phyloP scores from a whole-genome alignment of 2,329 filamentous ascomycete genomes.

The Fusarium sp. region DNA sequence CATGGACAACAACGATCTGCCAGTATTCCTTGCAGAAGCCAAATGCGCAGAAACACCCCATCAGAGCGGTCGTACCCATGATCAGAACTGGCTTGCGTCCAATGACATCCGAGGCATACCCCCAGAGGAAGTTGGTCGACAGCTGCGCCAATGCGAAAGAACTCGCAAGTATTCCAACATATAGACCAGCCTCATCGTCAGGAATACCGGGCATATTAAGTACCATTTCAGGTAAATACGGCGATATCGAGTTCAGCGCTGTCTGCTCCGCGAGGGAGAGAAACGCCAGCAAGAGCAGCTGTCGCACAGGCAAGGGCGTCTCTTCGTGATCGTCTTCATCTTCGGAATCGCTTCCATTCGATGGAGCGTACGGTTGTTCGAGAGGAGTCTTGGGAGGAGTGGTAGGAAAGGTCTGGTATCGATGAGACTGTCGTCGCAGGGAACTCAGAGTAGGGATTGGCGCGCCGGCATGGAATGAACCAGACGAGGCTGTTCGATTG shows the following conservation, averaged over 20 bases:
- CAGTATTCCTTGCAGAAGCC: conserved; percentile 85
- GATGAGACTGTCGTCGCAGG: conserved; percentile 58
- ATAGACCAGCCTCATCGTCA: conserved; percentile 77
- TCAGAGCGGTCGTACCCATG: conserved; percentile 83
- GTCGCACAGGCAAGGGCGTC: conserved; percentile 82
- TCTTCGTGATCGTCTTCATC: conserved; percentile 58
- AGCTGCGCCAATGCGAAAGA: conserved; percentile 94
- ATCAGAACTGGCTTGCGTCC: conserved; percentile 81
- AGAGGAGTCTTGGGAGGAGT: conserved; percentile 75
- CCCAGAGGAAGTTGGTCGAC: conserved; percentile 79
- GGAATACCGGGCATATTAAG: conserved; percentile 84
- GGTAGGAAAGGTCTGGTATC: conserved; percentile 86
- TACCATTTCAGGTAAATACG: conserved; percentile 94
- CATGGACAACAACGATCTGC: conserved; percentile 87
- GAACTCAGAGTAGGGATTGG: conserved; percentile 55
- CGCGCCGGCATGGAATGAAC: conserved; percentile 64
- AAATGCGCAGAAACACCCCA: conserved; percentile 84
- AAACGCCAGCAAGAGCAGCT: conserved; percentile 85
- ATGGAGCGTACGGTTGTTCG: conserved; percentile 52
- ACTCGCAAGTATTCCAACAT: conserved; percentile 90
- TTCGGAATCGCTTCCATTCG: conserved; percentile 41
- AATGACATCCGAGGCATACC: conserved; percentile 70
- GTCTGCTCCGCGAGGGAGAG: conserved; percentile 95
- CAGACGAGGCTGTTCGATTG: conserved; percentile 50
- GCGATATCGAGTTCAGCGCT: conserved; percentile 93